Base-by-base conservation (phyloP, 2,329 filamentous ascomycete species). In the Cordyceps cicadae region DNA sequence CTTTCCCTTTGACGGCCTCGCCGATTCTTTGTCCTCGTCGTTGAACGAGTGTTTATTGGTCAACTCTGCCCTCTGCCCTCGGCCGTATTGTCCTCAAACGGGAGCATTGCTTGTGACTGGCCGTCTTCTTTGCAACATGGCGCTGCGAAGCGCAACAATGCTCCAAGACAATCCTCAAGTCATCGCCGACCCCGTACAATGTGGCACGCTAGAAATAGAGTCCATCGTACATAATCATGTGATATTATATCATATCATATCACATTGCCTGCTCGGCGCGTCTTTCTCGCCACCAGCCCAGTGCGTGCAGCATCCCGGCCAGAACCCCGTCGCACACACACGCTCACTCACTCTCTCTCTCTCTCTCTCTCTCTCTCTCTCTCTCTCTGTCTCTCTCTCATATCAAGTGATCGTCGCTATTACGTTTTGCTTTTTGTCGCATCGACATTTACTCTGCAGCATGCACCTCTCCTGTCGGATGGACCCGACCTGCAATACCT, bases 351-450 rank as follows among this genome's bases (percentile, higher is more conserved):
- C n/a, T n/a, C n/a, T n/a, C n/a, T n/a, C n/a, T n/a, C n/a, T n/a
- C n/a, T n/a, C n/a, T n/a, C n/a, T n/a, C n/a, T n/a, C n/a, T n/a
- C n/a, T n/a, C n/a, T n/a, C n/a, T n/a, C n/a, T n/a, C n/a, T n/a
- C n/a, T n/a, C n/a, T n/a, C n/a, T n/a, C n/a, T n/a, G n/a, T n/a
- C n/a, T n/a, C n/a, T n/a, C n/a, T n/a, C n/a, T n/a, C 14, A 2
- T 21, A 1, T 37, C 49, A 45, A 37, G 17, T 45, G 57, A 53
- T 59, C 39, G 57, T 51, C 57, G 57, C 56, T 59, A 53, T 59
- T 59, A 53, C 57, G 48, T 59, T 53, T 59, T 52, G 45, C 21
- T 37, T 26, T 45, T n/a, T 46, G 19, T 53, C 39, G 39, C 39
- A 53, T 21, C n/a, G 34, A 43, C 15, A n/a, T n/a, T 43, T 29